Evolutionary conservation across 805 yeast species (phyloP).

Genomic region (Candida montana): DNA sequence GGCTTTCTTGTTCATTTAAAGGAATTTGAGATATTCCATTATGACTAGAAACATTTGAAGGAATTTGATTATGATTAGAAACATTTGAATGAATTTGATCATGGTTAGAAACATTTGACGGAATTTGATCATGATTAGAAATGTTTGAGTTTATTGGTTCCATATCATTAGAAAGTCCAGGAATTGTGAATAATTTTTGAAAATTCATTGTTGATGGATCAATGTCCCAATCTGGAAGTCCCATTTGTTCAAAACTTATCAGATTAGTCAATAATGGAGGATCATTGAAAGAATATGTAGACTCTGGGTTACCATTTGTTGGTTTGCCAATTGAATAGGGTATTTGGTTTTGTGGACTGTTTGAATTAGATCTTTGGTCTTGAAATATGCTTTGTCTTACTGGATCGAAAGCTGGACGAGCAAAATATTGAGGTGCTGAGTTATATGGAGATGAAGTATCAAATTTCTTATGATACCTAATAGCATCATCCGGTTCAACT

Average conservation of each 20-base stretch:
- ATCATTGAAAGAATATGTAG: slow-evolving; percentile 6
- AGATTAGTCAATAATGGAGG: slow-evolving; percentile 5
- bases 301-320: neutral
- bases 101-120: no score
- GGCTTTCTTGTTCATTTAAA: no score
- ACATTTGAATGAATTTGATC: no score
- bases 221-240: slow-evolving; percentile 6
- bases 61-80: no score
- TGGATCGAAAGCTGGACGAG: neutral
- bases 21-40: no score
- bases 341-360: neutral
- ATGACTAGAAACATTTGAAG: no score
- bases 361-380: neutral
- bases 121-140: neutral
- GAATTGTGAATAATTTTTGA: neutral
- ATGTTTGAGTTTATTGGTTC: neutral
- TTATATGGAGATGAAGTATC: neutral
- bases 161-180: neutral
- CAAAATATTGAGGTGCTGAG: neutral
- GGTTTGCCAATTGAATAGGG: neutral
- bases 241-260: slow-evolving; percentile 1
- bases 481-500: neutral
- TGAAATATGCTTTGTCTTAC: neutral
- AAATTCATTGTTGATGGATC: neutral
- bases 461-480: neutral